These are phyloP conservation scores for Biancaea sappan DNA, from an alignment of 306 rosid genomes.

Conservation along the genomic window DNA sequence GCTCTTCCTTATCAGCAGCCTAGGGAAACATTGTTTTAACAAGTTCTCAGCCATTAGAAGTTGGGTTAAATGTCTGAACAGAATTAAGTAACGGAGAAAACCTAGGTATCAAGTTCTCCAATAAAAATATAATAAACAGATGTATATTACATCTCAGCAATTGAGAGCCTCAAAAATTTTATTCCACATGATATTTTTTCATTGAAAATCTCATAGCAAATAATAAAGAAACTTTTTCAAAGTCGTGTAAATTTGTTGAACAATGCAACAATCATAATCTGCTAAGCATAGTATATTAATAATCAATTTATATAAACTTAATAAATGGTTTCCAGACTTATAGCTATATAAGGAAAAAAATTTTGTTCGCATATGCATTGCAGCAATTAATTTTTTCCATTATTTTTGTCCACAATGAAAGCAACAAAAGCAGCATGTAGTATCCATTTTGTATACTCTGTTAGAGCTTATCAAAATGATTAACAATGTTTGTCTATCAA, in stretches of 20 bases:
- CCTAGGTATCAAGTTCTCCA: not conserved
- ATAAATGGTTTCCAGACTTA: not conserved
- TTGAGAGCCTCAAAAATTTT: not conserved
- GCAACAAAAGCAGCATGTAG: too few relatives aligned
- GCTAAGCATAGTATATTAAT: not conserved
- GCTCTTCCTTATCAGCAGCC: slow-evolving; percentile 62
- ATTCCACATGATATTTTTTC: not conserved
- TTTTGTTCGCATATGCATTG: not conserved
- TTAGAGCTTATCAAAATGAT: not conserved
- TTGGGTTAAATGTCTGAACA: not conserved
- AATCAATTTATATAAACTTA: not conserved
- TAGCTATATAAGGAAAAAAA: not conserved
- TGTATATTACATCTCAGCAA: not conserved
- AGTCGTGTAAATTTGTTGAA: not conserved
- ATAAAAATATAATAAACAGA: not conserved
- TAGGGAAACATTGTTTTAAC: slow-evolving; percentile 3
- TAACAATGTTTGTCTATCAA: not conserved
- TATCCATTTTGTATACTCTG: too few relatives aligned
- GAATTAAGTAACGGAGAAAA: not conserved
- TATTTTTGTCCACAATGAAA: not conserved
- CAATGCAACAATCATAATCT: not conserved
- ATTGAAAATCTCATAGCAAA: not conserved
- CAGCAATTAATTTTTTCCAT: not conserved
- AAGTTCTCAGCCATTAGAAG: slow-evolving; percentile 31
- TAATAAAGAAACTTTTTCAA: not conserved